Base-by-base conservation (phyloP, 495 filamentous ascomycete genomes). In the Baudoinia panamericana region DNA sequence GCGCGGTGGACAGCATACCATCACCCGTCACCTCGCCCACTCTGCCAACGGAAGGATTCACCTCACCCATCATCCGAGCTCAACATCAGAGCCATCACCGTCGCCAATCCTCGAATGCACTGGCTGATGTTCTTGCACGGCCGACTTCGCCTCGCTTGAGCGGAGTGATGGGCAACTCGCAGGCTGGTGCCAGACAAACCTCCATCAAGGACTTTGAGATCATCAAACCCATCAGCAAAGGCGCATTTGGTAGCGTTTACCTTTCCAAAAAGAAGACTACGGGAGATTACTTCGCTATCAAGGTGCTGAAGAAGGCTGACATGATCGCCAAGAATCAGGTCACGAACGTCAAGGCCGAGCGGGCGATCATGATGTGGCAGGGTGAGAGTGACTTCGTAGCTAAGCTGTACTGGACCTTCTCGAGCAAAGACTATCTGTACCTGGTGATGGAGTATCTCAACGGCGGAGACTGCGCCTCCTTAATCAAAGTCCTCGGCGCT, bases 351-450 rank as follows among this genome's bases (percentile, higher is more conserved):
- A 94, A 96, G 63, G 90, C 92, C 9, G 90, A 97, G 61, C 73
- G 90, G 48, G 92, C 92, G n/a, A 97, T 97, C 53, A 95, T 97
- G 90, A 97, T 97, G 92, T 93, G 90, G 77, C 92, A 97, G 64
- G 92, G 92, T 19, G 90, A 96, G 56, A 97, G 90, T 60, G 90
- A 97, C 48, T 97, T 96, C 61, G 90, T 97, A 35, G 90, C 90
- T 12, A 97, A 97, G 61, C 68, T 97, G 5, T 96, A 95, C 63
- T 97, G 90, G 90, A 96, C 90, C 0, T 97, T 97, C 55, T 88
- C 90, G 20, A 97, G 92, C 69, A 97, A 97, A 56, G 90, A 97
- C 56, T 97, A 93, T 56, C 78, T 97, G 21, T 97, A 96, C 57
- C 66, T 97, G 50, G 90, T 97, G 12, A 97, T 97, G 90, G 90